A percentile compares a stretch with the other conserved stretches of the same genome.
These are phyloP conservation scores for Fusarium musae DNA, from an alignment of 2,329 filamentous ascomycete genomes.

Conservation along the genomic window DNA sequence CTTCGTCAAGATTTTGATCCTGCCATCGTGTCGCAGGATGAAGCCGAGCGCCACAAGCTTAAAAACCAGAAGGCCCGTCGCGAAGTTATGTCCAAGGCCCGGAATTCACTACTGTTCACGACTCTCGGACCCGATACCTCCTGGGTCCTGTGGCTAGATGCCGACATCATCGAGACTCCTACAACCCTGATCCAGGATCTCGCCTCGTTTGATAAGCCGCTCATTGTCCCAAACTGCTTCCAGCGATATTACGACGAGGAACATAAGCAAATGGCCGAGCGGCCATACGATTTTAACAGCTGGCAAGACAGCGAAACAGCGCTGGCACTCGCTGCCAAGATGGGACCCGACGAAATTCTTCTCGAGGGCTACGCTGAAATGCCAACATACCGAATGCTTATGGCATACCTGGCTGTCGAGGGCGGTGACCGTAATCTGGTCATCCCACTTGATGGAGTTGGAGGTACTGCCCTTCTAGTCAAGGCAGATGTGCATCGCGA, in stretches of 20 bases:
- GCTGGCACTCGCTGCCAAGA: constrained; percentile 76
- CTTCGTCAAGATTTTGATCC: constrained; percentile 94
- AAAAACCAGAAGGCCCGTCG: constrained; percentile 87
- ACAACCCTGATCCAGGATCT: constrained; percentile 89
- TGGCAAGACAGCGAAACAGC: constrained; percentile 93
- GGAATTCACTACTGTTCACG: constrained; percentile 95
- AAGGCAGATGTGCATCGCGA: constrained; percentile 97
- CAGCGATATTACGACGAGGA: constrained; percentile 81
- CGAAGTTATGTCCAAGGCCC: constrained; percentile 90
- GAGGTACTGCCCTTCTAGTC: constrained; percentile 90
- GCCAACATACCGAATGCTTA: constrained; percentile 89
- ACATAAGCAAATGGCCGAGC: constrained; percentile 75
- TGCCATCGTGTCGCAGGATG: constrained; percentile 81
- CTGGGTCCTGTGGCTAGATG: constrained; percentile 97
- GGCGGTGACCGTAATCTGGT: constrained; percentile 68
- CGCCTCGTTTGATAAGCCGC: constrained; percentile 85
- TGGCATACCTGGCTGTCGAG: constrained; percentile 81
- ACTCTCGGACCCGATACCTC: constrained; percentile 90
- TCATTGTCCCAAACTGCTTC: constrained; percentile 96
- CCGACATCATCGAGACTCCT: constrained; percentile 91
- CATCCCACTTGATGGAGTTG: constrained; percentile 89
- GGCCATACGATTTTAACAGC: constrained; percentile 96
- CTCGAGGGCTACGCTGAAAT: constrained; percentile 94
- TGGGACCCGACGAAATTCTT: constrained; percentile 92
- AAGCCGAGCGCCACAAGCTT: constrained; percentile 91